Conservation (phyloP, 2,329 filamentous ascomycete species). For the Penicillium hordei region DNA sequence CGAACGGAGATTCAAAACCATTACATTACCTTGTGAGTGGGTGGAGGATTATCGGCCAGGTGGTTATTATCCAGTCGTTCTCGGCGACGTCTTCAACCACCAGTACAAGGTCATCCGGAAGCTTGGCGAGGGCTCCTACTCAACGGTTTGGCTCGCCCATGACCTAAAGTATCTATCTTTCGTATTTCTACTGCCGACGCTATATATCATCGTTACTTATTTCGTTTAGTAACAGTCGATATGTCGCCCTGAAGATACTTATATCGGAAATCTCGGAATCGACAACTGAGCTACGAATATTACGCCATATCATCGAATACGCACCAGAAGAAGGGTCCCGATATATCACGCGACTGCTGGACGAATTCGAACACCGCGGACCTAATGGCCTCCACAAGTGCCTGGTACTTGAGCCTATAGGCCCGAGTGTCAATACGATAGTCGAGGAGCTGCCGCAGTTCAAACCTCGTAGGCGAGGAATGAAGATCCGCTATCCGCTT, state of each 20-base stretch:
- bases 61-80: constrained; percentile 45
- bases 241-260: constrained; percentile 36
- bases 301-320: constrained; percentile 19
- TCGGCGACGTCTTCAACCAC: constrained; percentile 44
- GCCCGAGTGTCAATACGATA: constrained; percentile 29
- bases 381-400: constrained; percentile 36
- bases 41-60: constrained; percentile 38
- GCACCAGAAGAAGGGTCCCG: constrained; percentile 14
- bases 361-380: constrained; percentile 28
- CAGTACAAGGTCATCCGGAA: constrained; percentile 49
- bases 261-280: constrained; percentile 24
- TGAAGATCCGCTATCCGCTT: constrained; percentile 24
- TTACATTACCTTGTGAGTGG: constrained; percentile 23
- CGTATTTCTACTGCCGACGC: constrained; percentile 7
- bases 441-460: constrained; percentile 26
- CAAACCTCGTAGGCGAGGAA: constrained; percentile 18
- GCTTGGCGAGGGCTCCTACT: constrained; percentile 46
- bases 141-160: constrained; percentile 48
- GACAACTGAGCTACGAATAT: constrained; percentile 19
- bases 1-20: constrained; percentile 19
- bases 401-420: constrained; percentile 34
- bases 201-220: constrained; percentile 13
- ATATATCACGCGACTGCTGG: constrained; percentile 24
- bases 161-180: constrained; percentile 28
- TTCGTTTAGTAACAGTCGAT: constrained; percentile 17